phyloP scores from a whole-genome alignment of 2,329 filamentous ascomycete genomes.

The Arthrinium phaeospermum region DNA sequence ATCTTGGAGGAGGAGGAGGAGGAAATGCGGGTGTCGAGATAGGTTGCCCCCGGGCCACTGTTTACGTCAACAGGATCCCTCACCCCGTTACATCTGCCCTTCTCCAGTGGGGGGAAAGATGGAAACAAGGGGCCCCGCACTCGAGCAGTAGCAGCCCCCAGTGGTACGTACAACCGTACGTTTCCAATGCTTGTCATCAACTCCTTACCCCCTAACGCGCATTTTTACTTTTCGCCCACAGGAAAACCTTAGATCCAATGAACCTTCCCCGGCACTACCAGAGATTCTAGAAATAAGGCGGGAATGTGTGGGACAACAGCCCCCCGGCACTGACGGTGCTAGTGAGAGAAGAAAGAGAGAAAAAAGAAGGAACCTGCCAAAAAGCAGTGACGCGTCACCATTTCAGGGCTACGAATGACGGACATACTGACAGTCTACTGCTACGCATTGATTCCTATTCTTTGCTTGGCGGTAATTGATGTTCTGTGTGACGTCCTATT shows the following conservation, averaged over 20 bases:
- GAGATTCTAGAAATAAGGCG: conserved; percentile 14
- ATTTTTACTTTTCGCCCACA: background rate
- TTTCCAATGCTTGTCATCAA: conserved; percentile 12
- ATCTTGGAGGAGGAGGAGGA: background rate
- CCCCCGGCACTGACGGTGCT: background rate
- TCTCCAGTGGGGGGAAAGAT: conserved; percentile 6
- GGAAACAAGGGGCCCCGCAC: conserved; percentile 12
- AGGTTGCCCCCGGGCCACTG: background rate
- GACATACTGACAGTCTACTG: background rate
- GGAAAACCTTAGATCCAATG: conserved; percentile 3
- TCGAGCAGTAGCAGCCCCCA: background rate
- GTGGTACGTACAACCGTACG: background rate
- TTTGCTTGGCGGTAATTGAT: background rate
- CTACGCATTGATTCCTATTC: background rate
- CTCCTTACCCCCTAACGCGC: background rate
- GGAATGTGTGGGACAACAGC: conserved; percentile 3
- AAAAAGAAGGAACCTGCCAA: conserved; percentile 5
- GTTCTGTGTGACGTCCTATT: background rate
- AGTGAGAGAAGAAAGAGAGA: conserved; percentile 7
- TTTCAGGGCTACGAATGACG: conserved; percentile 6
- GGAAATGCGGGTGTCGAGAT: conserved; percentile 9
- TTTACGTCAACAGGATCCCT: conserved; percentile 9
- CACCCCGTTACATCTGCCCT: background rate
- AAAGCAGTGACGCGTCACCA: conserved; percentile 17
- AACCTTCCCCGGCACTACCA: conserved; percentile 4